Base-by-base conservation (phyloP, 257 asterid species). In the Penstemon newberryi region DNA sequence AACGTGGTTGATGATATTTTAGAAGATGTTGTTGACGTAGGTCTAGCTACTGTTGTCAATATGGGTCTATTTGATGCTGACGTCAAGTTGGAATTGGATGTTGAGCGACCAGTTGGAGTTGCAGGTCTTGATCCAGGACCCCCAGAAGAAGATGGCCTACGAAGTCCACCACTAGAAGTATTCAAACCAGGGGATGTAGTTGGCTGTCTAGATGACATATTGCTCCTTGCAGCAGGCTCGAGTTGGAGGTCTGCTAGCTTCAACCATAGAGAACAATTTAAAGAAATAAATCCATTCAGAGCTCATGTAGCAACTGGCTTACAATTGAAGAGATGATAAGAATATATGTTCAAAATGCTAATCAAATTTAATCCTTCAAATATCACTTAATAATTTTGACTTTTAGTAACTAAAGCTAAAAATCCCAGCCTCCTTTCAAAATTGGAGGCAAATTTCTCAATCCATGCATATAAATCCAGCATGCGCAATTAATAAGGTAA, bases 141-240 rank as follows among this genome's bases (percentile, higher is more conserved):
- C 15, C 97, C 89, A 18, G 99, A 84, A 63, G 99, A 94, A 47
- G 98, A 83, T 67, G 98, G 98, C 56, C 96, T 69, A 63, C 93
- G 89, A 62, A 86, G 81, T 66, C 92, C 89, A 50, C 83, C 84
- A 54, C 78, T 82, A 63, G 96, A 86, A 46, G 90, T 70, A 71
- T 86, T 91, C 74, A 89, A 63, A 55, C 91, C 95, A 55, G 82
- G 79, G 45, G 91, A 82, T 44, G 87, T 76, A 52, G 85, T 67
- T 71, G 80, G 68, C 60, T 77, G 89, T 74, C 97, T 82, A 13
- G 88, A 84, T 51, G 89, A 77, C 69, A 82, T 65, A 77, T 76
- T 89, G 87, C 86, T 85, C 80, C 95, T 86, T 12, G 77, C 77
- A 70, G 83, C 56, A 74, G 87, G 83, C 77, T 87, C 96, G 1